Evolutionary conservation across 2,329 filamentous ascomycete genomes (phyloP).

Genomic region (Fusarium zealandicum): DNA sequence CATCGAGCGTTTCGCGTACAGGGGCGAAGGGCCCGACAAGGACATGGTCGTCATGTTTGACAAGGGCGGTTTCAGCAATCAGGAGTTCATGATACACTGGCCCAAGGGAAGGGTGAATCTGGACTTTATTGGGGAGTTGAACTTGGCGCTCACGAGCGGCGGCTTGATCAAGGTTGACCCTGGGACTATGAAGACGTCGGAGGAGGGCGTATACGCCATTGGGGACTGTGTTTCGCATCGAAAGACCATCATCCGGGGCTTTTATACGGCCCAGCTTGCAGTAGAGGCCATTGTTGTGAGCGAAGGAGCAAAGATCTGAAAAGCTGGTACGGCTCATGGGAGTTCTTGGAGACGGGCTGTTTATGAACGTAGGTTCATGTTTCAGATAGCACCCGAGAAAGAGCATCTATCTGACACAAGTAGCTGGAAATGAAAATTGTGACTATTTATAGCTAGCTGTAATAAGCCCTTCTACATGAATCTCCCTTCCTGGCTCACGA

Average conservation of each 20-base stretch:
- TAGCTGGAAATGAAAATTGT: too few relatives aligned
- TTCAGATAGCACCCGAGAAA: too few relatives aligned
- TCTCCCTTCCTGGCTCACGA: too few relatives aligned
- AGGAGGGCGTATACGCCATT: conserved; percentile 1
- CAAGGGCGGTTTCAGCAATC: background rate
- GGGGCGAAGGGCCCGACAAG: background rate
- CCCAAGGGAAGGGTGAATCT: background rate
- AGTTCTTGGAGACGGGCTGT: too few relatives aligned
- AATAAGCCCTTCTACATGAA: too few relatives aligned
- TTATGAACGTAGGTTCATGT: too few relatives aligned
- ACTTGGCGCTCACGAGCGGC: background rate
- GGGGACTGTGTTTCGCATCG: background rate
- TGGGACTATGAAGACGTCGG: background rate
- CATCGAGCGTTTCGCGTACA: background rate
- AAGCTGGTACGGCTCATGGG: background rate
- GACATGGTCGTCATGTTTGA: background rate
- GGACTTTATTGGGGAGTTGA: background rate
- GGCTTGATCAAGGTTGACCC: background rate
- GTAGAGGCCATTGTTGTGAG: background rate
- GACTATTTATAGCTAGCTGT: too few relatives aligned
- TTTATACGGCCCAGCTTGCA: conserved; percentile 1
- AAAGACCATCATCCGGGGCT: background rate
- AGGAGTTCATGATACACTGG: background rate
- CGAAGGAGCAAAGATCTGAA: background rate
- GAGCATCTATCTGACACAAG: too few relatives aligned